Conservation (phyloP, 2,329 filamentous ascomycete genomes). For the Sclerotinia nivalis region DNA sequence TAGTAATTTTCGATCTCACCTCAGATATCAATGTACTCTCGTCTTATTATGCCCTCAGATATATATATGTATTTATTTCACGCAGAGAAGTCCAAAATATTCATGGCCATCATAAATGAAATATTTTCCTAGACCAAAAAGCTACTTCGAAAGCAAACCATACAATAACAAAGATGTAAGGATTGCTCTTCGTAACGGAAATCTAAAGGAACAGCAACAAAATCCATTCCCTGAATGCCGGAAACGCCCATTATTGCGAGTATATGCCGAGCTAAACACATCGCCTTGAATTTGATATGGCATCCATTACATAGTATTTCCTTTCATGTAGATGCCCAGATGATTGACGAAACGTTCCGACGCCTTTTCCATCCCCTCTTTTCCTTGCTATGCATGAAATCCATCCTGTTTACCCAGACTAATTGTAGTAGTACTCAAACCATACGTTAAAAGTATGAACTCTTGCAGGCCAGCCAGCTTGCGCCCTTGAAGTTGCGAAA, state of each 20-base stretch:
- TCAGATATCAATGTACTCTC: background rate
- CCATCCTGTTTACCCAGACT: conserved; percentile 33
- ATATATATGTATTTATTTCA: background rate
- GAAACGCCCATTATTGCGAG: conserved; percentile 24
- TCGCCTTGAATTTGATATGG: conserved; percentile 19
- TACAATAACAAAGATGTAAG: conserved; percentile 4
- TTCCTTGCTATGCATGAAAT: conserved; percentile 35
- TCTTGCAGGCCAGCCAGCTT: conserved; percentile 39
- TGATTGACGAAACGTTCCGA: conserved; percentile 29
- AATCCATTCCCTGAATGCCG: conserved; percentile 24
- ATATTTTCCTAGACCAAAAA: conserved; percentile 7
- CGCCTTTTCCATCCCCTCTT: conserved; percentile 39
- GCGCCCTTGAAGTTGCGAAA: conserved; percentile 33
- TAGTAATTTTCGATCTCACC: background rate
- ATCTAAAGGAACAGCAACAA: conserved; percentile 22
- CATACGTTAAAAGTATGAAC: conserved; percentile 17
- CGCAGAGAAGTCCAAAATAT: background rate
- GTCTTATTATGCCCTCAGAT: background rate
- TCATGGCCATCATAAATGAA: conserved; percentile 3
- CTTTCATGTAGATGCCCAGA: conserved; percentile 31
- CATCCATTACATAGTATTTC: conserved; percentile 20
- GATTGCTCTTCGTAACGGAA: conserved; percentile 22
- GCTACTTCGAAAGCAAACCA: background rate
- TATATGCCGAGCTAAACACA: conserved; percentile 28
- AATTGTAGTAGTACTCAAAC: conserved; percentile 33